phyloP scores from a whole-genome alignment of 2,329 filamentous ascomycete species.

The Botrytis pseudocinerea region DNA sequence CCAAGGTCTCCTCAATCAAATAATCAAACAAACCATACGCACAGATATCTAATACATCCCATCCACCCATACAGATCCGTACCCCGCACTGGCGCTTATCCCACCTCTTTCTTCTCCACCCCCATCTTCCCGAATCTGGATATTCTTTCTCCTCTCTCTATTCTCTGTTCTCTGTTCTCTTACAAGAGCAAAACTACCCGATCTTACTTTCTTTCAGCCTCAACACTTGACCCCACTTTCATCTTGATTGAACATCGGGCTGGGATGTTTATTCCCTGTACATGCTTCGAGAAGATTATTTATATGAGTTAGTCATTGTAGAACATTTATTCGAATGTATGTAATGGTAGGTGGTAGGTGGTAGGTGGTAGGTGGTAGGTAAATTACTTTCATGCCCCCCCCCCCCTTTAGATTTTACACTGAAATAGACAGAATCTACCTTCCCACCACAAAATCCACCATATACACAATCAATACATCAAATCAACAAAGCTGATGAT shows the following conservation, averaged over 20 bases:
- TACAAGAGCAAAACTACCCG: background rate
- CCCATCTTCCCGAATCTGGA: background rate
- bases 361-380: too few species aligned
- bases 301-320: background rate
- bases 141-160: background rate
- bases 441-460: too few species aligned
- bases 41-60: background rate
- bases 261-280: background rate
- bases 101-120: background rate
- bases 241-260: background rate
- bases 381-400: too few species aligned
- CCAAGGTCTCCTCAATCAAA: background rate
- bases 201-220: background rate
- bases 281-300: background rate
- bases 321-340: background rate
- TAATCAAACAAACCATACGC: background rate
- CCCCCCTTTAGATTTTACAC: too few species aligned
- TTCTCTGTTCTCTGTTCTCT: background rate
- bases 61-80: background rate
- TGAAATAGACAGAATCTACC: too few species aligned
- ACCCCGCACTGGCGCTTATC: constrained; percentile 1
- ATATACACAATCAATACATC: too few species aligned
- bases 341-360: too few species aligned
- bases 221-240: background rate
- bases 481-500: too few species aligned